Percentiles rank a stretch among this genome's conserved stretches.
phyloP scores from a whole-genome alignment of 495 filamentous ascomycete genomes.

The Aspergillus homomorphus region DNA sequence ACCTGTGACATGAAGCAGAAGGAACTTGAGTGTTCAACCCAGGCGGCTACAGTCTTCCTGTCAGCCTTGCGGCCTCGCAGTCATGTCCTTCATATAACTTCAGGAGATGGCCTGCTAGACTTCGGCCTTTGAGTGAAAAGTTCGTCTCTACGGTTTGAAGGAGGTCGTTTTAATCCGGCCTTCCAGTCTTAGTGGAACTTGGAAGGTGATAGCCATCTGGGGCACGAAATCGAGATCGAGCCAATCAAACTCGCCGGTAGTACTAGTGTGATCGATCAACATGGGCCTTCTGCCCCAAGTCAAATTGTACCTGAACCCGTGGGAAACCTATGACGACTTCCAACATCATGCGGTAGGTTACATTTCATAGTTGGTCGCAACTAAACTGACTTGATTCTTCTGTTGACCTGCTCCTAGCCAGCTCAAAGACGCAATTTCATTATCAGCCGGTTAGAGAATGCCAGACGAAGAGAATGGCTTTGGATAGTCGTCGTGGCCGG shows the following conservation, averaged over 20 bases:
- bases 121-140: too few species aligned
- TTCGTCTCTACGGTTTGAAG: too few species aligned
- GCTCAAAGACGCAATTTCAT: conserved; percentile 15
- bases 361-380: neutral
- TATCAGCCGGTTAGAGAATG: conserved; percentile 16
- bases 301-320: conserved; percentile 13
- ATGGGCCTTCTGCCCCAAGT: neutral
- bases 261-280: neutral
- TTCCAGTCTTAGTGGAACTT: too few species aligned
- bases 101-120: neutral
- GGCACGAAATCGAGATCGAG: too few species aligned
- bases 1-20: neutral
- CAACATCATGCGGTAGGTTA: conserved; percentile 11
- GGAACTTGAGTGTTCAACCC: neutral
- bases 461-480: conserved; percentile 21
- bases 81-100: neutral
- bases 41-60: neutral
- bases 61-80: neutral
- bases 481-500: conserved; percentile 51
- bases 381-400: neutral
- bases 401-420: conserved; percentile 1
- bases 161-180: too few species aligned
- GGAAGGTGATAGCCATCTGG: too few species aligned
- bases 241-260: neutral
- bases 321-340: conserved; percentile 15